phyloP scores from a whole-genome alignment of 306 rosid species.

The Crotalaria pallida region DNA sequence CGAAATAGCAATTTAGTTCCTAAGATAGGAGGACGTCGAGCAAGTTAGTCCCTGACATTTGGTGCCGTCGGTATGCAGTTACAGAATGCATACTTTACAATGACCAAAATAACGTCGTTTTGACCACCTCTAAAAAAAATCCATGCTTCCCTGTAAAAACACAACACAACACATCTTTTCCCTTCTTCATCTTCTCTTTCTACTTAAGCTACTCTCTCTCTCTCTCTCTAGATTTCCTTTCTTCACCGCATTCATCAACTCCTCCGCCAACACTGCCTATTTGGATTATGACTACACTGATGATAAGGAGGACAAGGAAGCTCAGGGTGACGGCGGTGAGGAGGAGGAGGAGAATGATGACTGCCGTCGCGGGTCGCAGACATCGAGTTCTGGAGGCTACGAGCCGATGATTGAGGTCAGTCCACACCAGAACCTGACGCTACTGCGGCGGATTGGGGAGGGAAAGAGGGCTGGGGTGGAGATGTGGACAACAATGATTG shows the following conservation, averaged over 20 bases:
- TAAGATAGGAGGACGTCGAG: too few relatives aligned
- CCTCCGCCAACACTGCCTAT: slow-evolving; percentile 27
- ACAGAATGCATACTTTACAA: too few relatives aligned
- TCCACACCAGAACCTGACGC: slow-evolving; percentile 68
- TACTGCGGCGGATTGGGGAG: slow-evolving; percentile 68
- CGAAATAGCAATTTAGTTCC: too few relatives aligned
- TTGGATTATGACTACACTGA: slow-evolving; percentile 58
- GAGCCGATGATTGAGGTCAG: slow-evolving; percentile 87
- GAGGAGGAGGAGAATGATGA: slow-evolving; percentile 34
- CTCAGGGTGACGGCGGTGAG: slow-evolving; percentile 21
- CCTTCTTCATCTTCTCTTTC: background rate
- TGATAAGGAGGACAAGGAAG: slow-evolving; percentile 76
- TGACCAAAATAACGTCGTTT: too few relatives aligned
- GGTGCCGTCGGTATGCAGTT: too few relatives aligned
- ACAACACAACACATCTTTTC: background rate
- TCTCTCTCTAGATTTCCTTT: slow-evolving; percentile 47
- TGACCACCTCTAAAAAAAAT: too few relatives aligned
- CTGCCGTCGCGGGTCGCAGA: slow-evolving; percentile 48
- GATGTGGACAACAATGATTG: slow-evolving; percentile 83
- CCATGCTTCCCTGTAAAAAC: too few relatives aligned
- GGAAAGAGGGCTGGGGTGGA: slow-evolving; percentile 71
- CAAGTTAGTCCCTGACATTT: too few relatives aligned
- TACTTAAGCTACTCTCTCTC: slow-evolving; percentile 25
- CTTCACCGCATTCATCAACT: slow-evolving; percentile 55
- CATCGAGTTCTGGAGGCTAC: slow-evolving; percentile 74